Conservation (phyloP, 2,329 filamentous ascomycete species). For the Epicoccum sorghinum region DNA sequence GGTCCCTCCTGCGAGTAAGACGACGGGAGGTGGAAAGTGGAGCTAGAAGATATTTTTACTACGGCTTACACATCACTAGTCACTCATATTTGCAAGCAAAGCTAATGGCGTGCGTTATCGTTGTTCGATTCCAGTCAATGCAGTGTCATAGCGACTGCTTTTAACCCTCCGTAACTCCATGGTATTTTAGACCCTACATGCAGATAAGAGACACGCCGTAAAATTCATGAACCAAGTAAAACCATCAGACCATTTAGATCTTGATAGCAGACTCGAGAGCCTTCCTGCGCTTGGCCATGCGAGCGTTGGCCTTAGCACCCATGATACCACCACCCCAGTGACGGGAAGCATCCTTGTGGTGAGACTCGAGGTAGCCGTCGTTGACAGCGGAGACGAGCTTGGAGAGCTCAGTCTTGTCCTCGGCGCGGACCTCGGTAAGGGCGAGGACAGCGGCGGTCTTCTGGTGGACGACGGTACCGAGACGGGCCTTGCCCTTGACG, state of each 20-base stretch:
- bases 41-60: not conserved
- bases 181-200: slow-evolving; percentile 49
- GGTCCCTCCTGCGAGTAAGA: slow-evolving; percentile 4
- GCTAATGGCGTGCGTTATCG: slow-evolving; percentile 41
- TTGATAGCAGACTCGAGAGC: slow-evolving; percentile 93
- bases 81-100: slow-evolving; percentile 27
- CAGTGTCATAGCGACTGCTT: slow-evolving; percentile 41
- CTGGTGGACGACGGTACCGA: slow-evolving; percentile 99
- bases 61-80: slow-evolving; percentile 25
- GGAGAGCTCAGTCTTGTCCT: slow-evolving; percentile 98
- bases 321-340: slow-evolving; percentile 99
- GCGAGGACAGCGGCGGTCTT: slow-evolving; percentile 98
- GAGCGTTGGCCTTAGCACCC: slow-evolving; percentile 87
- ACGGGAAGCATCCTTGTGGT: slow-evolving; percentile 87
- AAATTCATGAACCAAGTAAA: slow-evolving; percentile 39
- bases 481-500: slow-evolving; percentile 99
- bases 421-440: slow-evolving; percentile 92
- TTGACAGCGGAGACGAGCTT: slow-evolving; percentile 97
- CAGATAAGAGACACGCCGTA: slow-evolving; percentile 49
- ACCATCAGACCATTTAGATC: slow-evolving; percentile 70
- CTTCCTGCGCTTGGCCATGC: slow-evolving; percentile 88
- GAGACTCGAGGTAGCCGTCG: slow-evolving; percentile 89
- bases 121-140: slow-evolving; percentile 45
- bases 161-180: slow-evolving; percentile 49
- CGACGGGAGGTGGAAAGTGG: not conserved